Evolutionary conservation across 257 asterid genomes (phyloP), one percentile per base, ranked within the genome.

Genomic region (Ilex aquifolium): DNA sequence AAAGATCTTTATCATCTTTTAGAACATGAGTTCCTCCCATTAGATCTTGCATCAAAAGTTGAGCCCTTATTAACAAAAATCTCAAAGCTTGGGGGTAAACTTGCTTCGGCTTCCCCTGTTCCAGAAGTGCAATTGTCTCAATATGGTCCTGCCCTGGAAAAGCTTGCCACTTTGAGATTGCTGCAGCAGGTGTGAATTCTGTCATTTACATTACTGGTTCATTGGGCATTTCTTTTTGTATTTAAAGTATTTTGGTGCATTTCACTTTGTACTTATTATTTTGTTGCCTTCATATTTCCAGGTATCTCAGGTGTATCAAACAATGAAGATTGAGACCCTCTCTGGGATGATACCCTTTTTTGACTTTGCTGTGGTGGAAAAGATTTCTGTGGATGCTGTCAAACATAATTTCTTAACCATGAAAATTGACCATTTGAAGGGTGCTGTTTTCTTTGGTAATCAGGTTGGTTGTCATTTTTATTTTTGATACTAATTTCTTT

Each of bases 261-360:
- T 36, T 36, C 56, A 27, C 39, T 44, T 1, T 29, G 61, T 48
- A 42, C 31, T 2, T 72, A 67, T 3, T 60, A 50, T 32, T 55
- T 52, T 65, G 36, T 66, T 30, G 44, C 29, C 13, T 56, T 30
- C 57, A 5, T 73, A 31, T 52, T 76, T 62, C 27, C 85, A 91
- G 98, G 95, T 85, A 44, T 89, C 98, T 31, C 84, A 76, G 76
- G 95, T 92, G 75, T 92, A 92, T 76, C 95, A 85, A 76, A 72
- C 87, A 4, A 82, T 87, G 83, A 88, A 75, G 61, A 85, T 92
- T 68, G 93, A 80, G 7, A 85, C 71, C 59, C 73, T 92, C 56
- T 83, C 91, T 46, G 80, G 51, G 77, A 76, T 85, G 74, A 77
- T 89, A 60, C 85, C 95, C 16, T 90, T 87, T 79, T 87, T 86